phyloP scores from a whole-genome alignment of 2,329 filamentous ascomycete species.

The Aspergillus pseudoviridinutans region DNA sequence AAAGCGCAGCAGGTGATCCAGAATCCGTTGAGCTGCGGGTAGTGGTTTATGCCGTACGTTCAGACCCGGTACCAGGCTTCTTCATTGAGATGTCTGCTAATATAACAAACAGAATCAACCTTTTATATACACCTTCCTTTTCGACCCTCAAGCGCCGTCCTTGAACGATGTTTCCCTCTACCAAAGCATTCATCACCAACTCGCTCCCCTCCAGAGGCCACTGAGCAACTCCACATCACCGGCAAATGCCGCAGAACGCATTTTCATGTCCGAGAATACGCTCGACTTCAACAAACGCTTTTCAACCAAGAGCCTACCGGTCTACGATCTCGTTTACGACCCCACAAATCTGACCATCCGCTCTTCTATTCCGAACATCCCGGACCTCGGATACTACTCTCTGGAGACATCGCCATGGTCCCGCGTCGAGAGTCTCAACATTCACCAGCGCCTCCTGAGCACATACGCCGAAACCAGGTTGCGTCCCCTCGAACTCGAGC shows the following conservation, averaged over 20 bases:
- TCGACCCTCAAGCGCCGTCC: constrained; percentile 40
- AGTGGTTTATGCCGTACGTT: constrained; percentile 41
- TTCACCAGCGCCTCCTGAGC: constrained; percentile 57
- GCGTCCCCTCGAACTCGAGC: constrained; percentile 50
- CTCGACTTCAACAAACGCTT: constrained; percentile 30
- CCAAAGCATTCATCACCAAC: constrained; percentile 46
- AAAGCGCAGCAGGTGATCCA: constrained; percentile 3
- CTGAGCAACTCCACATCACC: constrained; percentile 46
- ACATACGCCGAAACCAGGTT: constrained; percentile 52
- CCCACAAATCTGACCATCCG: constrained; percentile 55
- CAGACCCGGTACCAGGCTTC: not conserved
- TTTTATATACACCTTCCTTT: constrained; percentile 51
- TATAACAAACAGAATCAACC: constrained; percentile 37
- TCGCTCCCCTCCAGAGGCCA: constrained; percentile 46
- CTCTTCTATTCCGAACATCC: constrained; percentile 62
- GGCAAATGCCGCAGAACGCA: constrained; percentile 36
- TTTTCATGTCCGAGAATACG: constrained; percentile 29
- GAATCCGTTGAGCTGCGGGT: constrained; percentile 30
- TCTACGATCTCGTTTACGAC: constrained; percentile 61
- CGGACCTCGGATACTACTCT: constrained; percentile 45
- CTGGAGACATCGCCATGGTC: constrained; percentile 39
- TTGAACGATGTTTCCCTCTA: constrained; percentile 44
- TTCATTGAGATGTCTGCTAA: constrained; percentile 6
- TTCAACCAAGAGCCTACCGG: constrained; percentile 35
- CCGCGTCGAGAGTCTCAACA: constrained; percentile 57